Percentiles rank a stretch among this genome's conserved stretches.
Evolutionary conservation across 805 yeast genomes (phyloP).

Genomic region (Candida sphagnicola): DNA sequence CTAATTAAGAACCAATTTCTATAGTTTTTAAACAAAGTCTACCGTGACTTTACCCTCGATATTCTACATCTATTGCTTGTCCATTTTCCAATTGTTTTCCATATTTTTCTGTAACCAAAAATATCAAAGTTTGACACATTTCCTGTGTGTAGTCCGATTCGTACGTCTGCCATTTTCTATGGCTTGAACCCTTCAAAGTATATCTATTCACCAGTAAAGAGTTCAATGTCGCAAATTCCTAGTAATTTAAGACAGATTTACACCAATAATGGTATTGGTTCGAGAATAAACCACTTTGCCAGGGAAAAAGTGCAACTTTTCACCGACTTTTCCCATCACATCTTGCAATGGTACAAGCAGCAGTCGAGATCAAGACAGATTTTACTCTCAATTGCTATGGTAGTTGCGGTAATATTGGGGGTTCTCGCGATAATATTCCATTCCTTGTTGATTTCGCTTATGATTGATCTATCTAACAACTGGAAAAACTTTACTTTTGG

Average conservation of each 20-base stretch:
- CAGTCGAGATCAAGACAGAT: conserved; percentile 15
- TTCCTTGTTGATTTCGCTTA: conserved; percentile 25
- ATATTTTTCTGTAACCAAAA: no score
- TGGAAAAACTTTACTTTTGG: conserved; percentile 41
- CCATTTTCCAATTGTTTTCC: no score
- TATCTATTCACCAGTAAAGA: no score
- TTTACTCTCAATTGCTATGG: conserved; percentile 13
- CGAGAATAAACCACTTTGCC: not conserved
- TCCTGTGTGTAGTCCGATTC: no score
- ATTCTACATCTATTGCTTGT: no score
- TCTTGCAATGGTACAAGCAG: conserved; percentile 15
- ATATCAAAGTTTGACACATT: no score
- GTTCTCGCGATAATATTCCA: conserved; percentile 29
- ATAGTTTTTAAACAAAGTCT: no score
- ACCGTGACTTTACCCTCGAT: no score
- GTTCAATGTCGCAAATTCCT: not conserved
- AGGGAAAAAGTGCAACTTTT: not conserved
- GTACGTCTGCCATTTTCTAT: no score
- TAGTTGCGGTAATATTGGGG: conserved; percentile 15
- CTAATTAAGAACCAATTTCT: no score
- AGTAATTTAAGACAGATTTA: not conserved
- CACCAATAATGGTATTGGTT: not conserved
- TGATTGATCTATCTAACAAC: conserved; percentile 43
- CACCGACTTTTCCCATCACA: conserved; percentile 1
- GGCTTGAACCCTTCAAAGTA: no score